Evolutionary conservation across 2,329 filamentous ascomycete species (phyloP).

Genomic region (Talaromyces sp.): DNA sequence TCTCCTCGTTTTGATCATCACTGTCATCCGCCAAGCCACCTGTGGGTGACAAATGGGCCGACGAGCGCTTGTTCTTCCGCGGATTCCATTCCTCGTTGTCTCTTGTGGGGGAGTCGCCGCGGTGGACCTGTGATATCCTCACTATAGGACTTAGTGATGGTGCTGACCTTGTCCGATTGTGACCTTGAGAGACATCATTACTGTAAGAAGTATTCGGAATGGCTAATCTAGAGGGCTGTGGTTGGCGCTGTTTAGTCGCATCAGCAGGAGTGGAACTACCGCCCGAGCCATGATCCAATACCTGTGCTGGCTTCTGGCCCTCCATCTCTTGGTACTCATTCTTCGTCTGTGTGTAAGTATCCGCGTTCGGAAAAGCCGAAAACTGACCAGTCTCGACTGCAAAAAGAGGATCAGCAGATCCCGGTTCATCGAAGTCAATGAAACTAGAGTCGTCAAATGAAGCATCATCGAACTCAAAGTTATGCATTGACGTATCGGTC

Average conservation of each 20-base stretch:
- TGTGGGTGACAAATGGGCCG: constrained; percentile 36
- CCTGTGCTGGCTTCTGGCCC: neutral
- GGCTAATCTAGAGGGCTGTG: constrained; percentile 19
- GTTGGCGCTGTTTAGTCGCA: neutral
- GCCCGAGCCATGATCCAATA: neutral
- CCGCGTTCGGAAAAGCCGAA: neutral
- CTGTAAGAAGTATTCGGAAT: constrained; percentile 20
- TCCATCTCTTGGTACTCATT: neutral
- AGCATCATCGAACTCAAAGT: neutral
- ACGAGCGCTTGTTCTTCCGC: constrained; percentile 33
- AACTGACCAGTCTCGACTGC: neutral
- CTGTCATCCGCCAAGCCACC: constrained; percentile 24
- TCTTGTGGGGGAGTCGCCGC: constrained; percentile 44
- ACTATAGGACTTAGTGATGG: constrained; percentile 43
- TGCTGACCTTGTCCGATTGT: constrained; percentile 21
- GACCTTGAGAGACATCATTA: constrained; percentile 21
- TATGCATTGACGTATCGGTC: constrained; percentile 9
- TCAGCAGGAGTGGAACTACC: neutral
- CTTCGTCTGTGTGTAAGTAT: constrained; percentile 19
- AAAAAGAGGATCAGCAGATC: constrained; percentile 7
- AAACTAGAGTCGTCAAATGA: constrained; percentile 10
- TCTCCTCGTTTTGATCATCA: constrained; percentile 27
- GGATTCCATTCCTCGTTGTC: constrained; percentile 22
- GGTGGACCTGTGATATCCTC: constrained; percentile 41
- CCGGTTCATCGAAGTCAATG: constrained; percentile 11